Evolutionary conservation across 2,329 filamentous ascomycete species (phyloP).

Genomic region (Alternaria longipes): DNA sequence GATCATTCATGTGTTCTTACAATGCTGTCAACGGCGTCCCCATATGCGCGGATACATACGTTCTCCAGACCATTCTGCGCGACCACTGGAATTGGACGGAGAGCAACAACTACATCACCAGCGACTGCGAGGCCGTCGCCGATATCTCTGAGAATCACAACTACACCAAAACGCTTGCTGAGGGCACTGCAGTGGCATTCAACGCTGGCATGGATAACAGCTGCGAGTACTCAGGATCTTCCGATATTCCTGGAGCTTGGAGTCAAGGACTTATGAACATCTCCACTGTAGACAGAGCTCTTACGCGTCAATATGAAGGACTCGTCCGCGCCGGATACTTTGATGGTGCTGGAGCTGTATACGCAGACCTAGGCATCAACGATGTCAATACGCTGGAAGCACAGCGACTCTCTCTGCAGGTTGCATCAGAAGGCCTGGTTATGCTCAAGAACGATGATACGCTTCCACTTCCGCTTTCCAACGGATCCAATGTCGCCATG

Average conservation of each 20-base stretch:
- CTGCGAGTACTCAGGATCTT: slow-evolving; percentile 57
- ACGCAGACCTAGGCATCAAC: slow-evolving; percentile 60
- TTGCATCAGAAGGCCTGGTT: too few relatives aligned
- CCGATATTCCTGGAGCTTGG: slow-evolving; percentile 26
- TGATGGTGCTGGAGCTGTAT: slow-evolving; percentile 60
- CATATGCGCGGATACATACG: slow-evolving; percentile 69
- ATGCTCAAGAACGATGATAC: too few relatives aligned
- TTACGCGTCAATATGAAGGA: too few relatives aligned
- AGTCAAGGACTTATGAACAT: slow-evolving; percentile 49
- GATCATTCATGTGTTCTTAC: slow-evolving; percentile 64
- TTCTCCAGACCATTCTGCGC: slow-evolving; percentile 70
- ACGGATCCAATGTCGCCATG: slow-evolving; percentile 59
- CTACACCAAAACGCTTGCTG: slow-evolving; percentile 50
- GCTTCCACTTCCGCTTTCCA: slow-evolving; percentile 42
- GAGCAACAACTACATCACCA: slow-evolving; percentile 69
- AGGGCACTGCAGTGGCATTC: slow-evolving; percentile 58
- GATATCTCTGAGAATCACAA: slow-evolving; percentile 65
- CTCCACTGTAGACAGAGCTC: slow-evolving; percentile 56
- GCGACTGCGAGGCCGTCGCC: slow-evolving; percentile 71
- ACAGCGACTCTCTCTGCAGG: slow-evolving; percentile 34
- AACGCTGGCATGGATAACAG: slow-evolving; percentile 64
- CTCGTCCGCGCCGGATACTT: slow-evolving; percentile 60
- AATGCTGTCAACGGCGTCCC: slow-evolving; percentile 73
- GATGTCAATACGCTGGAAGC: slow-evolving; percentile 66
- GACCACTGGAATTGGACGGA: slow-evolving; percentile 72